These are phyloP conservation scores for Arabis hirsuta DNA, from an alignment of 345 rosid genomes.

Conservation along the genomic window DNA sequence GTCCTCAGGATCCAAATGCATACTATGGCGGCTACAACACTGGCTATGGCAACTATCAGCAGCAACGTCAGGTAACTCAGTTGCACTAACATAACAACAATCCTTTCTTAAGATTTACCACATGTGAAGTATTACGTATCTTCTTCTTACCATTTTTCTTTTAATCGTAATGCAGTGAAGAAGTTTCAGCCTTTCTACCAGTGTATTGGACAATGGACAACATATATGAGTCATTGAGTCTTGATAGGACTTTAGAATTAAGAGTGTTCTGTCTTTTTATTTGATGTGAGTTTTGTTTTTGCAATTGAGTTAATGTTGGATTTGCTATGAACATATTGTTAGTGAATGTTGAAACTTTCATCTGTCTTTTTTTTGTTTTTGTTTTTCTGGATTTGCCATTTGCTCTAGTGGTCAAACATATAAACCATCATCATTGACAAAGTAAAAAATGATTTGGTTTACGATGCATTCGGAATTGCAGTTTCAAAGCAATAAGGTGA, in stretches of 20 bases:
- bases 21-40: conserved; percentile 83
- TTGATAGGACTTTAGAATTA: conserved; percentile 36
- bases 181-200: conserved; percentile 18
- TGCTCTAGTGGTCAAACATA: too few relatives aligned
- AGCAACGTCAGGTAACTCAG: conserved; percentile 38
- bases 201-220: conserved; percentile 31
- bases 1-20: conserved; percentile 76
- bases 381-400: too few relatives aligned
- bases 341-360: background rate
- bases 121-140: background rate
- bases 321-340: conserved; percentile 17
- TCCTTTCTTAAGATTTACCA: background rate
- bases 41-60: conserved; percentile 84
- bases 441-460: too few relatives aligned
- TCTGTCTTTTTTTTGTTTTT: background rate
- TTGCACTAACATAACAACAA: background rate
- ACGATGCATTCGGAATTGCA: too few relatives aligned
- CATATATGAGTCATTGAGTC: conserved; percentile 20
- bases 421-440: too few relatives aligned
- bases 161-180: conserved; percentile 35
- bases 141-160: conserved; percentile 6
- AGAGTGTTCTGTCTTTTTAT: conserved; percentile 9
- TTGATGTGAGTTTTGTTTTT: conserved; percentile 23
- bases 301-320: background rate
- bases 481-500: too few relatives aligned